Conservation (phyloP, 1,284 basidiomycete species). For the Malassezia arunalokei region DNA sequence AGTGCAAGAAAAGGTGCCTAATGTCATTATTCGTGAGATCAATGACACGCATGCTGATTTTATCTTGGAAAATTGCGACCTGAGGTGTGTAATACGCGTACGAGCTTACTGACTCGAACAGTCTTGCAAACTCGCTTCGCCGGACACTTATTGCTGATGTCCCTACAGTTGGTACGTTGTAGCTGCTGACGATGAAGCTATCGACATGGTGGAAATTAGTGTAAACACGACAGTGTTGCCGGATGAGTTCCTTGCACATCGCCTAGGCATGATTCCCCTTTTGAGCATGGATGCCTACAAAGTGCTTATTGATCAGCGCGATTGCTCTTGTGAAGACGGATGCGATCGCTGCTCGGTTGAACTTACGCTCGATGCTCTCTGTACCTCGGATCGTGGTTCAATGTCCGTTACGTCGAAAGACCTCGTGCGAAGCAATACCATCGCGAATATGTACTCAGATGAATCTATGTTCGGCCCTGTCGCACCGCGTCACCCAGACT, state of each 20-base stretch:
- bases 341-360: slow-evolving; percentile 71
- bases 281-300: slow-evolving; percentile 52
- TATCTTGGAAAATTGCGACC: slow-evolving; percentile 39
- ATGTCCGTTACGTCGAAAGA: slow-evolving; percentile 63
- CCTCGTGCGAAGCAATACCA: slow-evolving; percentile 32
- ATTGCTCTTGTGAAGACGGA: slow-evolving; percentile 67
- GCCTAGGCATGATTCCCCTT: slow-evolving; percentile 85
- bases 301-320: slow-evolving; percentile 51
- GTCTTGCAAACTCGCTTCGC: slow-evolving; percentile 42
- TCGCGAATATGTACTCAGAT: slow-evolving; percentile 27
- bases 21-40: slow-evolving; percentile 30
- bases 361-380: slow-evolving; percentile 60
- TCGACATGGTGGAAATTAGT: slow-evolving; percentile 88
- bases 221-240: slow-evolving; percentile 85
- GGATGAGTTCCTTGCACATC: slow-evolving; percentile 94
- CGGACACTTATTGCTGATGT: slow-evolving; percentile 44
- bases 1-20: slow-evolving; percentile 16
- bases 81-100: slow-evolving; percentile 16
- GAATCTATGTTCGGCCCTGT: slow-evolving; percentile 24
- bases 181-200: slow-evolving; percentile 51
- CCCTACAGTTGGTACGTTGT: slow-evolving; percentile 30
- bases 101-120: neutral
- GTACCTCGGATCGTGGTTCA: slow-evolving; percentile 52
- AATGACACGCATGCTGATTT: slow-evolving; percentile 34
- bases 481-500: slow-evolving; percentile 51